These are phyloP conservation scores for Trichophyton verrucosum DNA, from an alignment of 2,329 filamentous ascomycete species.

Conservation along the genomic window DNA sequence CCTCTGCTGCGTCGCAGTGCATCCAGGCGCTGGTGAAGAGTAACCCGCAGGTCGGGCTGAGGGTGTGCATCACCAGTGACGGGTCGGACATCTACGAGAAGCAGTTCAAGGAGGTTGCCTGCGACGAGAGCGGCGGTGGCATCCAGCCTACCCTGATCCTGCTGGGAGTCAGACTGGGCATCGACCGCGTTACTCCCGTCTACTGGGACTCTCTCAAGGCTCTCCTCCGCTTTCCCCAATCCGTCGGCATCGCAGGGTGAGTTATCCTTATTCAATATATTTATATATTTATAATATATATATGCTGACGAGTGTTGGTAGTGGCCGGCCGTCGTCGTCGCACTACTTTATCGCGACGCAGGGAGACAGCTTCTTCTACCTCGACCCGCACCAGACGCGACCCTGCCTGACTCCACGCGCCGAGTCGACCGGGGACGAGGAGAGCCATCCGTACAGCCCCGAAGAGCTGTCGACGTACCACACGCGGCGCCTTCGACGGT, in stretches of 20 bases:
- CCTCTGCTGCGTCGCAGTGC: slow-evolving; percentile 87
- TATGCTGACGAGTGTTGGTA: slow-evolving; percentile 24
- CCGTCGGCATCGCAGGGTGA: slow-evolving; percentile 90
- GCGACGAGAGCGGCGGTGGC: slow-evolving; percentile 35
- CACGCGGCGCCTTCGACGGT: slow-evolving; percentile 66
- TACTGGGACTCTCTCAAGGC: slow-evolving; percentile 91
- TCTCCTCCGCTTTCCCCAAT: slow-evolving; percentile 74
- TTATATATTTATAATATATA: background rate
- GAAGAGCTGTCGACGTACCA: slow-evolving; percentile 77
- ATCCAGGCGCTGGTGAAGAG: slow-evolving; percentile 75
- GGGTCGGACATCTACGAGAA: slow-evolving; percentile 90
- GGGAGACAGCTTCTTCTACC: slow-evolving; percentile 76
- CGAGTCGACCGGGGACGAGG: slow-evolving; percentile 28
- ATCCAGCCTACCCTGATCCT: slow-evolving; percentile 82
- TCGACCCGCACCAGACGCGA: slow-evolving; percentile 83
- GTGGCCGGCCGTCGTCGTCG: slow-evolving; percentile 82
- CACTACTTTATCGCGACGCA: slow-evolving; percentile 64
- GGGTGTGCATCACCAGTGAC: slow-evolving; percentile 81
- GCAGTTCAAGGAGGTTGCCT: slow-evolving; percentile 63
- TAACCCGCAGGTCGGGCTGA: slow-evolving; percentile 49
- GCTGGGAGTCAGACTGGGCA: slow-evolving; percentile 76
- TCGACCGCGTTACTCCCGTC: slow-evolving; percentile 85
- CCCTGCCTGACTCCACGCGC: slow-evolving; percentile 54
- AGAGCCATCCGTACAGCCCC: slow-evolving; percentile 40
- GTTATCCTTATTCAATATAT: background rate